A percentile compares a stretch with the other conserved stretches of the same genome.
phyloP scores from a whole-genome alignment of 768 basidiomycete species.

The Xanthoconium purpureum region DNA sequence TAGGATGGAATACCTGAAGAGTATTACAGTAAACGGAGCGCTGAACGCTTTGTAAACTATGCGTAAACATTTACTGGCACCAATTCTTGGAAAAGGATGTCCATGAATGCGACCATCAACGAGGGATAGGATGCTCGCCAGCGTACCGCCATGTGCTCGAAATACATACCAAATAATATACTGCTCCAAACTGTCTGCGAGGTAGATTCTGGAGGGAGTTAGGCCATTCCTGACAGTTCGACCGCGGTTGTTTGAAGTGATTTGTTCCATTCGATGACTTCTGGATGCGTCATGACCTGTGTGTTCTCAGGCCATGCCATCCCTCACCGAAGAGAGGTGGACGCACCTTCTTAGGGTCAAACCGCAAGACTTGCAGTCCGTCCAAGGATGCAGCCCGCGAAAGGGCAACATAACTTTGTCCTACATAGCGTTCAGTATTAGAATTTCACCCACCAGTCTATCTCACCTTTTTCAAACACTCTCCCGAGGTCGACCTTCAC shows the following conservation, averaged over 20 bases:
- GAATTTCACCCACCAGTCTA: too few relatives aligned
- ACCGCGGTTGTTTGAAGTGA: conserved; percentile 13
- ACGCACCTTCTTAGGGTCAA: conserved; percentile 49
- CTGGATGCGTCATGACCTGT: conserved; percentile 43
- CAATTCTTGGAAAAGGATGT: background rate
- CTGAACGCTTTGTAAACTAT: background rate
- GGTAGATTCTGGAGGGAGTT: background rate
- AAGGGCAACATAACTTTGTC: conserved; percentile 49
- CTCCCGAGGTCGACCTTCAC: conserved; percentile 62
- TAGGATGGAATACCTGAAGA: conserved; percentile 59
- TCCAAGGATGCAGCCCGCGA: conserved; percentile 53
- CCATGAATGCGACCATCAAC: too few relatives aligned
- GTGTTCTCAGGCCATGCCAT: background rate
- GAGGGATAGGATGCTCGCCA: background rate
- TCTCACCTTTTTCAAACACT: conserved; percentile 58
- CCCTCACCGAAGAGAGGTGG: background rate
- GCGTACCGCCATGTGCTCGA: background rate
- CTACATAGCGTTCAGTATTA: conserved; percentile 18
- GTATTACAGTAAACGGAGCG: conserved; percentile 37
- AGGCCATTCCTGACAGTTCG: background rate
- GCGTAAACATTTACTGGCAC: background rate
- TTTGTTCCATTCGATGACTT: conserved; percentile 44
- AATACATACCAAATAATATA: conserved; percentile 14
- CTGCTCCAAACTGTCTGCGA: background rate
- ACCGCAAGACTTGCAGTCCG: conserved; percentile 51